Percentiles rank a stretch among this genome's conserved stretches.
These are phyloP conservation scores for Chrysosporium keratinophilum DNA, from an alignment of 2,329 filamentous ascomycete species.

Conservation along the genomic window DNA sequence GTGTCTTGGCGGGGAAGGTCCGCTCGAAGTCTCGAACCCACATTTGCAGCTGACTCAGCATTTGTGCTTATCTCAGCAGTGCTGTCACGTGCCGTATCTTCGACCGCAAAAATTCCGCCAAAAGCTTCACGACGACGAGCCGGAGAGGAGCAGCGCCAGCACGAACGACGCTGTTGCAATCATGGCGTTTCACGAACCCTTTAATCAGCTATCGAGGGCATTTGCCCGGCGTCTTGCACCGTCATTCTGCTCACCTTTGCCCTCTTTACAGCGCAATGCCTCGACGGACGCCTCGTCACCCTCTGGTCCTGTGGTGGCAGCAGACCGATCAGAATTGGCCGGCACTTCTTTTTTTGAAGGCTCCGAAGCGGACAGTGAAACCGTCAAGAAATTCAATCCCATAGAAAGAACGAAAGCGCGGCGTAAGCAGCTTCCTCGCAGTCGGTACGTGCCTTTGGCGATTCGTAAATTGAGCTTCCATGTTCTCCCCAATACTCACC, in stretches of 20 bases:
- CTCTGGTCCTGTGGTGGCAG: conserved; percentile 29
- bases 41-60: conserved; percentile 12
- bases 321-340: conserved; percentile 38
- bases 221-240: conserved; percentile 28
- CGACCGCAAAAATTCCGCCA: conserved; percentile 10
- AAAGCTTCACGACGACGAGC: not conserved
- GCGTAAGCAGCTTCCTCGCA: conserved; percentile 38
- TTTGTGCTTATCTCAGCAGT: not conserved
- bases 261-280: conserved; percentile 38
- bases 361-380: conserved; percentile 3
- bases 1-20: conserved; percentile 1
- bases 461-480: conserved; percentile 9
- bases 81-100: conserved; percentile 6
- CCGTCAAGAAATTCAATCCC: conserved; percentile 42
- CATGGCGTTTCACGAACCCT: conserved; percentile 35
- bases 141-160: not conserved
- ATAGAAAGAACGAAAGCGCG: conserved; percentile 38
- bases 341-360: conserved; percentile 30
- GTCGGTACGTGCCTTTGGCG: conserved; percentile 39
- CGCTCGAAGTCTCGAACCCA: not conserved
- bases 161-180: conserved; percentile 5
- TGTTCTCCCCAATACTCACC: not conserved
- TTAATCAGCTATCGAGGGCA: conserved; percentile 31
- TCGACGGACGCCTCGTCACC: conserved; percentile 31
- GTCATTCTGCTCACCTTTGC: conserved; percentile 24